Evolutionary conservation across 352 stramenopile genomes (phyloP), one percentile per base, ranked within the genome.

Genomic region (Globisporangium camurandrum): DNA sequence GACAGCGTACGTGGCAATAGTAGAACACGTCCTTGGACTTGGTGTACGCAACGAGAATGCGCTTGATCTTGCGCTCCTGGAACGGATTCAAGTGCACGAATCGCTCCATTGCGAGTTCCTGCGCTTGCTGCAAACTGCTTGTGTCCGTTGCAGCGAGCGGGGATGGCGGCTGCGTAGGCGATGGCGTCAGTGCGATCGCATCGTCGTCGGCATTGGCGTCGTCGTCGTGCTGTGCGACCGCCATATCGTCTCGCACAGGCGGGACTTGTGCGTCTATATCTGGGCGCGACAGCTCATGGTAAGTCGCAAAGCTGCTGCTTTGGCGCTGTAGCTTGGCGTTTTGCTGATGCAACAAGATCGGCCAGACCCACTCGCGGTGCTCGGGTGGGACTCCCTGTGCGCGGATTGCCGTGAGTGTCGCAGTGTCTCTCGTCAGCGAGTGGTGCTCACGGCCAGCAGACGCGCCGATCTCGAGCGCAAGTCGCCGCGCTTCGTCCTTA

Each of bases 41-140:
- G 58, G 75, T 67, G 57, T 86, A 90, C 6, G 79, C 79, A 26
- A 88, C 50, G 39, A 90, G 34, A 45, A 90, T 87, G 49, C 75
- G 74, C 54, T 85, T 75, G 60, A 88, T 88, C 61, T 90, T 90
- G 69, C 75, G 74, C 49, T 90, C 79, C 57, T 90, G 75, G 61
- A 90, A 87, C 33, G 74, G 79, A 42, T 87, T 88, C 33, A 90
- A 49, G 49, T 90, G 79, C 38, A 72, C 69, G 45, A 90, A 90
- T 27, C 71, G 66, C 62, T 90, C 75, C 70, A 90, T 86, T 4
- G 79, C 79, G 42, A 82, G 67, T 49, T 90, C 79, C 57, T 88
- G 79, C 24, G 79, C 79, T 56, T 86, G 70, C 26, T 86, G 64
- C 20, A 86, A 49, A 1, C 71, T 70, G 47, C 54, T 75, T 46